Conservation (phyloP, 371 early-diverging fungal species). For the Globomyces sp. region DNA sequence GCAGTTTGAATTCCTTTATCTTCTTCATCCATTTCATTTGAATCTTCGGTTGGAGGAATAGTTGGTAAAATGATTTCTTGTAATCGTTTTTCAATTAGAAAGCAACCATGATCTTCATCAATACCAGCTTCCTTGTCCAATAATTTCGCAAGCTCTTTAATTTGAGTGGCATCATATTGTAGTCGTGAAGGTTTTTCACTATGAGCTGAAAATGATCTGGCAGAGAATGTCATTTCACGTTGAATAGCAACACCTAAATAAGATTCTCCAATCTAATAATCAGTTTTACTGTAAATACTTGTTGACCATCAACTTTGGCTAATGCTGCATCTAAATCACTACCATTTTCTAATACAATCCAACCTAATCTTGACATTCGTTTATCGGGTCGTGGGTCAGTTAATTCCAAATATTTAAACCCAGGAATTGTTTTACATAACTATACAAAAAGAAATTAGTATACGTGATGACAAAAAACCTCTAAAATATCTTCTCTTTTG, state of each 20-base stretch:
- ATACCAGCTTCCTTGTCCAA: constrained; percentile 62
- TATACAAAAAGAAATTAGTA: constrained; percentile 22
- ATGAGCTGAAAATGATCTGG: constrained; percentile 63
- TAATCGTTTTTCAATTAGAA: constrained; percentile 28
- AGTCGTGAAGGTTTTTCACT: constrained; percentile 63
- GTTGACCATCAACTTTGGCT: constrained; percentile 39
- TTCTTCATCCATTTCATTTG: constrained; percentile 16
- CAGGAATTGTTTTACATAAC: constrained; percentile 68
- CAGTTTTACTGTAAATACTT: background rate
- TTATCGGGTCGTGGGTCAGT: constrained; percentile 84
- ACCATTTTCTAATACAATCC: constrained; percentile 85
- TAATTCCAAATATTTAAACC: constrained; percentile 80
- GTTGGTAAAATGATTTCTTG: constrained; percentile 20
- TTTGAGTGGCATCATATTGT: constrained; percentile 64
- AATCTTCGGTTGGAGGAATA: background rate
- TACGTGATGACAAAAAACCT: constrained; percentile 49
- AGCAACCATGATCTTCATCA: constrained; percentile 22
- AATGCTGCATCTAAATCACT: constrained; percentile 74
- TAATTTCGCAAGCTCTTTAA: constrained; percentile 52
- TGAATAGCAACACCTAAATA: background rate
- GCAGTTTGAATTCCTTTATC: constrained; percentile 5
- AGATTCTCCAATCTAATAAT: background rate
- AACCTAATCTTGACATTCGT: constrained; percentile 86
- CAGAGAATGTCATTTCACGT: constrained; percentile 37
- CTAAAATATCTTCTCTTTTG: constrained; percentile 66